Base-by-base conservation (phyloP, 352 stramenopile genomes). In the Phytophthora gonapodyides region DNA sequence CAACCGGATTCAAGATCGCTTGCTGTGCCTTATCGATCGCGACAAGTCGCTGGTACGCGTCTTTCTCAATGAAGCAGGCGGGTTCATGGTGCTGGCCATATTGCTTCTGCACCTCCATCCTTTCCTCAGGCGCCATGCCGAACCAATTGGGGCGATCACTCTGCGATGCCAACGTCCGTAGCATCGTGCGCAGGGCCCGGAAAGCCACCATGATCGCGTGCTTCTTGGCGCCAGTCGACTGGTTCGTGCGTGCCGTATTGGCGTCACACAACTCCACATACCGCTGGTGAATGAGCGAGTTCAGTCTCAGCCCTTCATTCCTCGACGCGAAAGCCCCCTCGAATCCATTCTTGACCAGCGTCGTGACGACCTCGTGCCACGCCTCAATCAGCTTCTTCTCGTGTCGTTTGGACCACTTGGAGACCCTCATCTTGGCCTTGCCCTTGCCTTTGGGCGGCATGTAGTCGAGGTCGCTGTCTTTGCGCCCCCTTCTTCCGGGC, bases 61-160 rank as follows among this genome's bases (percentile, higher is more conserved):
- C 64, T 42, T 71, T 71, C 33, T 75, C 64, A 41, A 80, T 68
- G 3, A 67, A 73, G 17, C 70, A 68, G 7, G 60, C 68, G 31
- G 72, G 62, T 45, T 68, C 68, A 2, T 77, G 58, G 41, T 77
- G 60, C 34, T 77, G 61, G 11, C 71, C 71, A 33, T 75, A 57
- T 44, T 35, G 53, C 44, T 68, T 69, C 38, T 75, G 71, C 56
- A 75, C 19, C 16, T 75, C 64, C 45, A 80, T 66, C 10, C 71
- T 58, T 40, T 77, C 60, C 0, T 70, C 57, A 5, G 67, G 64
- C 3, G 68, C 57, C 71, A 80, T 80, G 0, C 47, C 56, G 33
- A 80, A 80, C 71, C 71, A 80, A 35, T 75, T 67, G 4, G 71
- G 71, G 38, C 64, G 67, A 40, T 76, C 60, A 42, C 53, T 67